Evolutionary conservation across 192 early-diverging fungal species (phyloP).

Genomic region (Coemansia sp.): DNA sequence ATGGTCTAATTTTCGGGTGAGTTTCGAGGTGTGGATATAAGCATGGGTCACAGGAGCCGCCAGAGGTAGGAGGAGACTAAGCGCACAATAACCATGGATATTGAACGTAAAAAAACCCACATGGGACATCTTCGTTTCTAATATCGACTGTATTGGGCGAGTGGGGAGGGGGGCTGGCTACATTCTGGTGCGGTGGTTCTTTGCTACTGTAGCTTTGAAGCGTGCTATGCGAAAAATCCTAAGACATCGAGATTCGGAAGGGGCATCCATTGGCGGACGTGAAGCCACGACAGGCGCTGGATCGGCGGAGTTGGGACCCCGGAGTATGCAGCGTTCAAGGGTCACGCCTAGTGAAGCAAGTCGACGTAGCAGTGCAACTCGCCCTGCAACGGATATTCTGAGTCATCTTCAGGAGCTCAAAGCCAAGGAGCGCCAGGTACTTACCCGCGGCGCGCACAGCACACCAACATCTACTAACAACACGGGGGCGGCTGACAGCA

Average conservation of each 20-base stretch:
- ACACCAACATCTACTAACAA: not conserved
- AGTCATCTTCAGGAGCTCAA: slow-evolving; percentile 49
- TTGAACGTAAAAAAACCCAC: not conserved
- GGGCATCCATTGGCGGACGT: not conserved
- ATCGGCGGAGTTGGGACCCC: not conserved
- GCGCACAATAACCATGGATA: not conserved
- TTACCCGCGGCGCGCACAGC: slow-evolving; percentile 26
- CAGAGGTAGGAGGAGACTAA: not conserved
- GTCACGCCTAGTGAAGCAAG: slow-evolving; percentile 10
- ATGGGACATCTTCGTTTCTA: not conserved
- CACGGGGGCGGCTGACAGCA: not conserved
- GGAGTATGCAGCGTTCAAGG: slow-evolving; percentile 10
- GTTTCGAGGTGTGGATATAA: not conserved
- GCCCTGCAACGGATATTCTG: slow-evolving; percentile 39
- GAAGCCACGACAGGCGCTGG: not conserved
- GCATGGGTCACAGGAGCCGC: not conserved
- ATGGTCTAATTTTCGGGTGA: not conserved
- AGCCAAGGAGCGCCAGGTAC: slow-evolving; percentile 45
- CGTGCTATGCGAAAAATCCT: slow-evolving; percentile 35
- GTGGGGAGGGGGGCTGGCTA: not conserved
- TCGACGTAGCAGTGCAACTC: slow-evolving; percentile 26
- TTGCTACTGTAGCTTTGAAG: slow-evolving; percentile 34
- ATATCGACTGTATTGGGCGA: not conserved
- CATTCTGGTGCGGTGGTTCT: not conserved
- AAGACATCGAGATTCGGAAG: slow-evolving; percentile 11